Evolutionary conservation across 2,329 filamentous ascomycete species (phyloP).

Genomic region (Zymoseptoria brevis): DNA sequence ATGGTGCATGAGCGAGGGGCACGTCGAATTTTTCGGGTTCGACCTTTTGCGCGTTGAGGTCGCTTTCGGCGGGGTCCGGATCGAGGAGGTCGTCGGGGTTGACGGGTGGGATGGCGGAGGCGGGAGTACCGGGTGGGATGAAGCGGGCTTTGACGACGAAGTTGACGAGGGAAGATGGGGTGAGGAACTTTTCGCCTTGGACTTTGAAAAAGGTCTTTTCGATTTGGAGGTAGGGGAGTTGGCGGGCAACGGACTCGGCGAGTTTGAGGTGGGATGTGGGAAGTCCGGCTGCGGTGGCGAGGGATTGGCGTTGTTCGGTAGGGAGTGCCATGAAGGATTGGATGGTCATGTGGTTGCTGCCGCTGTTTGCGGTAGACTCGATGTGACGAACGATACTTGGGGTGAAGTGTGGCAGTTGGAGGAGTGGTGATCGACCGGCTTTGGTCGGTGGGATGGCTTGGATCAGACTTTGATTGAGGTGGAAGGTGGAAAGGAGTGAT

Average conservation of each 20-base stretch:
- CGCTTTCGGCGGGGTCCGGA: constrained; percentile 84
- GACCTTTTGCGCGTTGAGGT: constrained; percentile 66
- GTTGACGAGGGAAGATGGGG: constrained; percentile 83
- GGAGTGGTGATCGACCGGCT: constrained; percentile 50
- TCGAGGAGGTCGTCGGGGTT: constrained; percentile 78
- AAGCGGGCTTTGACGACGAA: constrained; percentile 93
- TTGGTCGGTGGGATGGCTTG: constrained; percentile 83
- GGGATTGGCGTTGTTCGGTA: constrained; percentile 64
- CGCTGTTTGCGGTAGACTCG: constrained; percentile 47
- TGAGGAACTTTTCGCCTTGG: constrained; percentile 84
- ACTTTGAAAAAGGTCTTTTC: constrained; percentile 99
- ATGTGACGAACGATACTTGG: constrained; percentile 54
- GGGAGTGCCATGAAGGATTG: constrained; percentile 85
- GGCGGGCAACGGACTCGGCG: constrained; percentile 67
- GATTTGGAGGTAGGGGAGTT: constrained; percentile 75
- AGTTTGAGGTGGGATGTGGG: constrained; percentile 68
- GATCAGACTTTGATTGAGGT: constrained; percentile 75
- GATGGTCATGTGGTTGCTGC: constrained; percentile 62
- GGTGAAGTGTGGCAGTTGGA: constrained; percentile 85
- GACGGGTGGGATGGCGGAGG: constrained; percentile 61
- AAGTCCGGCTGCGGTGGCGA: constrained; percentile 63
- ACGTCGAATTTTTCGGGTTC: constrained; percentile 66
- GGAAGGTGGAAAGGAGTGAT: constrained; percentile 75
- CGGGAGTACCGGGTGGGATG: constrained; percentile 70
- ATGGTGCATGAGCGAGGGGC: constrained; percentile 82